These are phyloP conservation scores for Tricholoma saponaceum DNA, from an alignment of 768 basidiomycete genomes.

Conservation along the genomic window DNA sequence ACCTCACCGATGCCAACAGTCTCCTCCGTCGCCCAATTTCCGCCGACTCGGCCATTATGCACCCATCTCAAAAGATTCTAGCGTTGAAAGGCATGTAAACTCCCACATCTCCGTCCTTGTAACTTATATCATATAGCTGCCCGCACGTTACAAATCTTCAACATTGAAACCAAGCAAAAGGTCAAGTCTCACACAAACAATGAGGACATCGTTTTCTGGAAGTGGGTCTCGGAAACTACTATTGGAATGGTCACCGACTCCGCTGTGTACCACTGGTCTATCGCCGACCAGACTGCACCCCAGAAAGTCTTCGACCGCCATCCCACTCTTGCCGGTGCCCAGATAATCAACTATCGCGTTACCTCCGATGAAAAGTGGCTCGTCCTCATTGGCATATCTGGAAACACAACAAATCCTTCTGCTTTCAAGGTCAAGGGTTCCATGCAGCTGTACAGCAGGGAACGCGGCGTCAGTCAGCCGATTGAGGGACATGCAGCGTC, in stretches of 20 bases:
- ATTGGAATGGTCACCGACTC: conserved; percentile 96
- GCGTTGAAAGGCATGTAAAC: conserved; percentile 81
- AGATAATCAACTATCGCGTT: conserved; percentile 97
- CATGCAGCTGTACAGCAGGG: conserved; percentile 95
- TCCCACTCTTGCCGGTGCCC: conserved; percentile 86
- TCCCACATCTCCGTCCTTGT: conserved; percentile 1
- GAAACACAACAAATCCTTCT: conserved; percentile 86
- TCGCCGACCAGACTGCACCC: conserved; percentile 69
- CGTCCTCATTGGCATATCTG: conserved; percentile 92
- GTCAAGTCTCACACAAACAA: conserved; percentile 93
- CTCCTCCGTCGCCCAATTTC: conserved; percentile 93
- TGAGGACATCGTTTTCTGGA: conserved; percentile 98
- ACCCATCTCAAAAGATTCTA: conserved; percentile 92
- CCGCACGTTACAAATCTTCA: conserved; percentile 95
- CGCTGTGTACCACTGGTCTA: conserved; percentile 90
- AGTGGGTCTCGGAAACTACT: conserved; percentile 90
- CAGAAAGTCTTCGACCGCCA: conserved; percentile 98
- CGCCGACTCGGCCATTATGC: conserved; percentile 99
- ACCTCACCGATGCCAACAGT: conserved; percentile 97
- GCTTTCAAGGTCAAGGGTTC: conserved; percentile 99
- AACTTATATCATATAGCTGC: conserved; percentile 52
- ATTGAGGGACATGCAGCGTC: conserved; percentile 98
- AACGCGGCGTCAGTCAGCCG: conserved; percentile 91
- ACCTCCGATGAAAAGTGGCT: conserved; percentile 96
- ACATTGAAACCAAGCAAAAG: conserved; percentile 96